Percentiles rank a stretch among this genome's conserved stretches.
These are phyloP conservation scores for Backusella australiensis DNA, from an alignment of 192 early-diverging fungal genomes.

Conservation along the genomic window DNA sequence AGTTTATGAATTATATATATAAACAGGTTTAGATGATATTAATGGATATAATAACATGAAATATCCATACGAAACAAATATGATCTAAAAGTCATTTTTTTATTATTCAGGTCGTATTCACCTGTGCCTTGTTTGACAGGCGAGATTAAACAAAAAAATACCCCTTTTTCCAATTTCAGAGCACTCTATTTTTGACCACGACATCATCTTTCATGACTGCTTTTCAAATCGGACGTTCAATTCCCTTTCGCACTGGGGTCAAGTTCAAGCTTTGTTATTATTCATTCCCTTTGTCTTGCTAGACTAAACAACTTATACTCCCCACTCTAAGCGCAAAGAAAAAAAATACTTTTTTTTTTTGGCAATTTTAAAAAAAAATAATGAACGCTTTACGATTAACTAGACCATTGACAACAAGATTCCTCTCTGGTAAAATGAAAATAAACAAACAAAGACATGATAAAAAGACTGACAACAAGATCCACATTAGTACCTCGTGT, in stretches of 20 bases:
- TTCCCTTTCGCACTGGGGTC: background rate
- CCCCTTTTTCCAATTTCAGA: background rate
- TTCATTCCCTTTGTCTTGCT: background rate
- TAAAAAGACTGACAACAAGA: background rate
- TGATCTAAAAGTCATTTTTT: no score
- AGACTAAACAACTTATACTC: background rate
- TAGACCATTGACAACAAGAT: background rate
- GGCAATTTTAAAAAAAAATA: background rate
- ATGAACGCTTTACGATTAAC: background rate
- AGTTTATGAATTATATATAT: no score
- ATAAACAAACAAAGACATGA: background rate
- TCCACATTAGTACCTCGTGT: slow-evolving; percentile 10
- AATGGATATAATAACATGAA: no score
- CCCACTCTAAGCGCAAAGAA: slow-evolving; percentile 6
- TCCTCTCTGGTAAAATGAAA: slow-evolving; percentile 4
- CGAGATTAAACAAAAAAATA: background rate
- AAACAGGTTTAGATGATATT: no score
- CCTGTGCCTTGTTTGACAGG: no score
- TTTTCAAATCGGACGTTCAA: background rate
- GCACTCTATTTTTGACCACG: background rate
- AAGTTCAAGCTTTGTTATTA: background rate
- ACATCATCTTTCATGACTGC: background rate
- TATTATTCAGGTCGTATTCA: no score
- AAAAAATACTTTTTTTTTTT: background rate
- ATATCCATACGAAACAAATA: no score